Evolutionary conservation across 495 filamentous ascomycete species (phyloP), one percentile per base, ranked within the genome.

Genomic region (Daldinia concentrica): DNA sequence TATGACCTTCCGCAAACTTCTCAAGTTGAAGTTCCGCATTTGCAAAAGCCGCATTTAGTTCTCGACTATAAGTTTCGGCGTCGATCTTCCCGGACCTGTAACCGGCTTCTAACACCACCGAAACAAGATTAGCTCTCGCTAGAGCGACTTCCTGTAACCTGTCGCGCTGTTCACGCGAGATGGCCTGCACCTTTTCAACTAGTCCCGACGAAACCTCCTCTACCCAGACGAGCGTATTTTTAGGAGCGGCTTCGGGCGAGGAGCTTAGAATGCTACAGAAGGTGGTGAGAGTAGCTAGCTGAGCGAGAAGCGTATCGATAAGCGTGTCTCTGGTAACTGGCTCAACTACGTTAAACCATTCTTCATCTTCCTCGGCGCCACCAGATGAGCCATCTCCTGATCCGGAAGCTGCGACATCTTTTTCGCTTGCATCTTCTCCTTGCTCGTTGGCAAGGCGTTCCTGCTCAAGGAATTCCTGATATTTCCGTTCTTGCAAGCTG

Each of bases 341-440:
- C 60, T 90, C 88, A 27, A 89, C 82, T 39, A 93, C 82, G 2
- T 83, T 83, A 29, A 85, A 88, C 88, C 88, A 91, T 73, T 88
- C 82, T 65, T 86, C 86, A 39, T 86, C 82, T 55, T 80, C 73
- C 11, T 80, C 50, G 3, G 15, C 54, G 6, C 30, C 19, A 3
- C 15, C 56, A 4, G 45, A 26, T 6, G 63, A 32, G n/a, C 32
- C 14, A 6, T 48, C 41, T 54, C 22, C 50, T 2, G 60, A 11
- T 5, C 39, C 32, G 6, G 45, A 9, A 6, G 27, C 29, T 3
- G 32, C 5, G 0, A 51, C 3, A 11, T 27, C 17, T 11, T 74
- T 22, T 14, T 26, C 26, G 9, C 41, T 41, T 0, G n/a, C 26
- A 8, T 58, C 32, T 11, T 58, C 60, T 34, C 17, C 14, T 57